Conservation (phyloP, 495 filamentous ascomycete genomes). For the Annulohypoxylon stygium region DNA sequence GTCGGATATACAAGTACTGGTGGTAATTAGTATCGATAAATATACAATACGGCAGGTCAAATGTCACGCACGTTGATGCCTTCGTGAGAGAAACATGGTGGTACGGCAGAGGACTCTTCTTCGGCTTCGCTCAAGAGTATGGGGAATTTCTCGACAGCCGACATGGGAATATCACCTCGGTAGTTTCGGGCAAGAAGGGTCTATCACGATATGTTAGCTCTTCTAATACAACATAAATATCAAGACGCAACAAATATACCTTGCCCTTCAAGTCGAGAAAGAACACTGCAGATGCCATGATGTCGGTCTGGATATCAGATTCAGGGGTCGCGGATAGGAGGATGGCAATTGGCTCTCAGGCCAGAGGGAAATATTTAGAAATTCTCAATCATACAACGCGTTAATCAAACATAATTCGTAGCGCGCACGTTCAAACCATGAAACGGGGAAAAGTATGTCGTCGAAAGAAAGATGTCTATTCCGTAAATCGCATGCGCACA, state of each 20-base stretch:
- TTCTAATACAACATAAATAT: conserved; percentile 1
- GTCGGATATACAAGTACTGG: conserved; percentile 98
- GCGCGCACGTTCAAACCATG: conserved; percentile 15
- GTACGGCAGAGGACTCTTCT: conserved; percentile 98
- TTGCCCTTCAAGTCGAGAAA: conserved; percentile 99
- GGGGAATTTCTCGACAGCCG: conserved; percentile 98
- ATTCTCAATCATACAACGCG: conserved; percentile 43
- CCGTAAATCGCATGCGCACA: conserved; percentile 37
- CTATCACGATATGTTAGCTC: conserved; percentile 58
- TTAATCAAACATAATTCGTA: conserved; percentile 7
- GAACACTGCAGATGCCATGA: conserved; percentile 98
- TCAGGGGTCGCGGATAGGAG: conserved; percentile 32
- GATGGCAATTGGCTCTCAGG: conserved; percentile 49
- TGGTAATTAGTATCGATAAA: conserved; percentile 9
- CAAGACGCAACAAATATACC: conserved; percentile 62
- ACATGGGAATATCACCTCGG: conserved; percentile 99
- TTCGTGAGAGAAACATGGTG: conserved; percentile 98
- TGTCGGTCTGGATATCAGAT: conserved; percentile 47
- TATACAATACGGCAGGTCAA: too few species aligned
- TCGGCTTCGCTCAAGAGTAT: conserved; percentile 97
- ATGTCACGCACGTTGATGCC: conserved; percentile 94
- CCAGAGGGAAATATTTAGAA: conserved; percentile 30
- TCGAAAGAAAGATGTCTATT: conserved; percentile 26
- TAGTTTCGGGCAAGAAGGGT: conserved; percentile 99
- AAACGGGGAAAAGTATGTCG: conserved; percentile 21